These are phyloP conservation scores for Chaetoscypha palmicola DNA, from an alignment of 2,329 filamentous ascomycete species.

Conservation along the genomic window DNA sequence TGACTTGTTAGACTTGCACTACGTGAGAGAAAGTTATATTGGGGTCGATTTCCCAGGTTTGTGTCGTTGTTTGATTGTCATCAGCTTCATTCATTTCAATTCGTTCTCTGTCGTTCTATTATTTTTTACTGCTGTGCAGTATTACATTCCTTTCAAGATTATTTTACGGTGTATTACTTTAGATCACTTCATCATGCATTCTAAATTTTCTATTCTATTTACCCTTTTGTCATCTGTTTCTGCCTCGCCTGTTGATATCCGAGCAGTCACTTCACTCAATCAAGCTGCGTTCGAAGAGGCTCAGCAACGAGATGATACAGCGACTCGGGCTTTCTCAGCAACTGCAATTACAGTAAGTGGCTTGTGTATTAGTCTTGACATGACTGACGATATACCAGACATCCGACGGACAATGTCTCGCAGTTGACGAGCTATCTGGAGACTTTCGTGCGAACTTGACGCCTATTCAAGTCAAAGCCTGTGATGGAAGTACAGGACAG, in stretches of 20 bases:
- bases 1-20: no score
- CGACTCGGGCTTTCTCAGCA: constrained; percentile 35
- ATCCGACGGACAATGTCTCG: constrained; percentile 36
- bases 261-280: constrained; percentile 33
- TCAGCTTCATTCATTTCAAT: constrained; percentile 4
- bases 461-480: constrained; percentile 37
- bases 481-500: constrained; percentile 36
- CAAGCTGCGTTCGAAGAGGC: constrained; percentile 37
- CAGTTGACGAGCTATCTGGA: constrained; percentile 37
- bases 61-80: constrained; percentile 6
- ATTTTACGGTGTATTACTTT: constrained; percentile 4
- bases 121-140: constrained; percentile 20
- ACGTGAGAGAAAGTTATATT: no score
- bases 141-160: constrained; percentile 19
- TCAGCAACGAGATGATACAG: constrained; percentile 37
- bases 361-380: no score
- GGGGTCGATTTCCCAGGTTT: no score
- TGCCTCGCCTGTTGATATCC: constrained; percentile 22
- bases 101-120: constrained; percentile 1
- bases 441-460: constrained; percentile 40
- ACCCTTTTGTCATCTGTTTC: constrained; percentile 15
- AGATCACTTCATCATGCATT: constrained; percentile 14
- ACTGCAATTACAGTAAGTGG: constrained; percentile 35
- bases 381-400: no score
- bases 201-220: constrained; percentile 20